Base-by-base conservation (phyloP, 179 eudicot species). In the Gypsophila paniculata region DNA sequence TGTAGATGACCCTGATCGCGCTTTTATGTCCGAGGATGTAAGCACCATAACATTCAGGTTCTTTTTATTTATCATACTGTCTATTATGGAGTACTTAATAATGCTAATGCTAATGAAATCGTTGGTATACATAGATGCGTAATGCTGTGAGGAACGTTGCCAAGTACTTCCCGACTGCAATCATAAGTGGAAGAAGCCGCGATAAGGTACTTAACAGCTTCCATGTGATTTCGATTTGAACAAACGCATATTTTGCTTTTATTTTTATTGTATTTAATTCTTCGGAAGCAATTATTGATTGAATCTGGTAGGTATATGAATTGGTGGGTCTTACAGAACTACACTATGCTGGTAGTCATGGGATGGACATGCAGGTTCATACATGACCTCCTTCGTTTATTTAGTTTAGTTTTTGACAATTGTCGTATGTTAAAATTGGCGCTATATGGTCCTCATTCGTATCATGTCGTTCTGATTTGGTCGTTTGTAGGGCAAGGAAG, bases 291-390 rank as follows among this genome's bases (percentile, higher is more conserved):
- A 12, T 65, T n/a, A 63, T 63, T 13, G 12, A 34, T 9, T 71
- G 36, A n/a, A 64, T 66, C 53, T 23, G 68, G 71, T 85, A 88
- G 92, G 92, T 90, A 32, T 82, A 69, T 75, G 89, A 89, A 44
- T 80, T 91, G 80, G 97, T 91, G 68, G 89, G 89, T 51, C 75
- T 91, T 74, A 61, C 76, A 13, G 91, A 91, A 72, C 84, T 91
- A 53, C 84, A 88, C 75, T 91, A 91, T 80, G 97, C 97, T 6
- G 97, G 97, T 76, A 90, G 97, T 81, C 97, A 91, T 84, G 97
- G 97, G 59, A 85, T 91, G 91, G 97, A 91, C 82, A 89, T 91
- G 18, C 80, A 86, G 88, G 90, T 88, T 58, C 14, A 87, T 88
- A 67, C 15, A 21, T 21, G 53, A 51, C 34, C 22, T 46, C 23